Percentiles rank a stretch among this genome's conserved stretches.
phyloP scores from a whole-genome alignment of 1,284 basidiomycete genomes.

The Pisolithus thermaeus region DNA sequence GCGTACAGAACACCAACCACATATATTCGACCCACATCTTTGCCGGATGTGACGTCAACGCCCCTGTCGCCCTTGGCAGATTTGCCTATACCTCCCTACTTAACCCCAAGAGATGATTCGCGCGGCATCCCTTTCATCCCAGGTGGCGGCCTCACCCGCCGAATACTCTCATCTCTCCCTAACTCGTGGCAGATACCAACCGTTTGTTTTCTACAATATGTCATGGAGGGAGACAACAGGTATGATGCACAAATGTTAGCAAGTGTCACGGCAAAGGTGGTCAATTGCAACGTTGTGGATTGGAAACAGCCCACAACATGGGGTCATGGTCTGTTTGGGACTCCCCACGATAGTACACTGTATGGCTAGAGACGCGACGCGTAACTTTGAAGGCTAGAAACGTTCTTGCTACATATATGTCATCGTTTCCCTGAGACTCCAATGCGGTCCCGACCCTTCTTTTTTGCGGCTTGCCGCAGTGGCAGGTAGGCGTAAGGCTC shows the following conservation, averaged over 20 bases:
- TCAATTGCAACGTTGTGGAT: conserved; percentile 34
- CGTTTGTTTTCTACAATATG: conserved; percentile 57
- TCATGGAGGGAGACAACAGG: conserved; percentile 74
- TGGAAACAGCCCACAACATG: conserved; percentile 65
- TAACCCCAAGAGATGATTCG: conserved; percentile 32
- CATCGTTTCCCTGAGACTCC: conserved; percentile 47
- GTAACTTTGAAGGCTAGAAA: too few relatives aligned
- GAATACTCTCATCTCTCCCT: conserved; percentile 55
- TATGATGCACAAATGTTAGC: conserved; percentile 64
- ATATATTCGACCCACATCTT: conserved; percentile 40
- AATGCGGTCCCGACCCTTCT: conserved; percentile 41
- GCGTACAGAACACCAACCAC: conserved; percentile 51
- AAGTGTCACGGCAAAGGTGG: conserved; percentile 41
- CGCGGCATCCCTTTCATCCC: conserved; percentile 57
- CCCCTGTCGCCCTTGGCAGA: conserved; percentile 35
- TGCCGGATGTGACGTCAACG: conserved; percentile 33
- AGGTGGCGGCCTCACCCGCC: conserved; percentile 66
- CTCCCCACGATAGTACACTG: conserved; percentile 63
- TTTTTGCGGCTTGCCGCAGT: conserved; percentile 77
- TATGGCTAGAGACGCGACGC: conserved; percentile 46
- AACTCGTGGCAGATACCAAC: conserved; percentile 52
- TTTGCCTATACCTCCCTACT: conserved; percentile 47
- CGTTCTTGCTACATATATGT: conserved; percentile 8
- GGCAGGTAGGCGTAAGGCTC: conserved; percentile 94
- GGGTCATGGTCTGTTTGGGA: conserved; percentile 64